Base-by-base conservation (phyloP, 352 stramenopile species). In the Globisporangium okanoganense region DNA sequence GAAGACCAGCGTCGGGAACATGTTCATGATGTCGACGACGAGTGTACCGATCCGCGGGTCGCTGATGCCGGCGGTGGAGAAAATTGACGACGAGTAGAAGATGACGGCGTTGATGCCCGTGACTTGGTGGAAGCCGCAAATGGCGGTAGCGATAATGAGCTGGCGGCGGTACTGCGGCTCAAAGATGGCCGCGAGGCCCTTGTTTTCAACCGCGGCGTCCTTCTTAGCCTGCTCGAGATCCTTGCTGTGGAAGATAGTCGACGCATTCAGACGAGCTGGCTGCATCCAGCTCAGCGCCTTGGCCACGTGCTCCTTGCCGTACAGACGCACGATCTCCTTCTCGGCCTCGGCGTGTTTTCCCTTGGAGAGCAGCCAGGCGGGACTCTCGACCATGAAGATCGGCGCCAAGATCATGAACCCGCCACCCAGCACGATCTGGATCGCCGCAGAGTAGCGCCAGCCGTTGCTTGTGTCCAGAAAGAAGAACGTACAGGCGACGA, bases 361-460 rank as follows among this genome's bases (percentile, higher is more conserved):
- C 59, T 78, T 82, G 16, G 73, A 31, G 35, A 85, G 55, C 45
- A 85, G 54, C 76, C 76, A 85, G 33, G 74, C 68, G 0, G 76
- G 76, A 18, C 69, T 79, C 65, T 85, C 72, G 3, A 79, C 69
- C 73, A 85, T 81, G n/a, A 76, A 54, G 49, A 76, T 73, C 12
- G 66, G 73, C 35, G 74, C 67, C 10, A 81, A 31, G 4, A 72
- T 4, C 18, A 86, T 45, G 53, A 87, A 84, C 20, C 79, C 52
- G 0, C 14, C 68, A 1, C 67, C 79, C 2, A 88, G 61, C 40
- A 85, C 56, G 27, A 83, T 74, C 22, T 77, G 76, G 33, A 90
- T 82, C 7, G 41, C 80, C 48, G 75, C 80, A 59, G 84, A 81
- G 61, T 82, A 76, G 9, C 81, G 76, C 78, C 78, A 90, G 29